phyloP scores from a whole-genome alignment of 192 early-diverging fungal genomes.

The Ambispora gerdemannii region DNA sequence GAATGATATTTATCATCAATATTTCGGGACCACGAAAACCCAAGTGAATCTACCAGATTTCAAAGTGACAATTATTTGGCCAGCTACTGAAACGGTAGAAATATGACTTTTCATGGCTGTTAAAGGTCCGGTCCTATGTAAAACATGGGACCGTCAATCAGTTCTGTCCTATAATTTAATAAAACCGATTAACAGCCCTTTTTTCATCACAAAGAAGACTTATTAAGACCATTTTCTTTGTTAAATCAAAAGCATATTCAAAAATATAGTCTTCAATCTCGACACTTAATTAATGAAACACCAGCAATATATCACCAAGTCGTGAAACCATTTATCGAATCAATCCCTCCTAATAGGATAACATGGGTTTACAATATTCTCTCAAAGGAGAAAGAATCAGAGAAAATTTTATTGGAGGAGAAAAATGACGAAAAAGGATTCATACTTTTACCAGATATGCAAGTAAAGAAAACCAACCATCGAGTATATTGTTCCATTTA shows the following conservation, averaged over 20 bases:
- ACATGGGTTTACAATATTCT: constrained; percentile 83
- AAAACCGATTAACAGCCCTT: too few species aligned
- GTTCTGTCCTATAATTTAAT: too few species aligned
- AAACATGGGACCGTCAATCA: too few species aligned
- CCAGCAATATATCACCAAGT: constrained; percentile 53
- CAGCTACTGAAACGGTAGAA: constrained; percentile 57
- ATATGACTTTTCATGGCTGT: background rate
- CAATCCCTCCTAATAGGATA: constrained; percentile 54
- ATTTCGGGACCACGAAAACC: constrained; percentile 38
- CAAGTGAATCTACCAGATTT: constrained; percentile 45
- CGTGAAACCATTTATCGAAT: constrained; percentile 60
- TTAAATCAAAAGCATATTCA: constrained; percentile 58
- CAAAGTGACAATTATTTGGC: constrained; percentile 58
- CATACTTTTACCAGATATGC: constrained; percentile 73
- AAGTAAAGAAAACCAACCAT: background rate
- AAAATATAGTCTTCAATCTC: constrained; percentile 66
- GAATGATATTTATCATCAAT: constrained; percentile 72
- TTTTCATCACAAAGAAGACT: too few species aligned
- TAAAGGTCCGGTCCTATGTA: too few species aligned
- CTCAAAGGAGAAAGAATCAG: constrained; percentile 57
- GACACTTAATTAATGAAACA: constrained; percentile 62
- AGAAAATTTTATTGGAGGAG: constrained; percentile 63
- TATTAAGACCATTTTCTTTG: too few species aligned
- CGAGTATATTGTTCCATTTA: too few species aligned
- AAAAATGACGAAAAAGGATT: constrained; percentile 61